Evolutionary conservation across 257 asterid genomes (phyloP).

Genomic region (Forsythia viridissima): DNA sequence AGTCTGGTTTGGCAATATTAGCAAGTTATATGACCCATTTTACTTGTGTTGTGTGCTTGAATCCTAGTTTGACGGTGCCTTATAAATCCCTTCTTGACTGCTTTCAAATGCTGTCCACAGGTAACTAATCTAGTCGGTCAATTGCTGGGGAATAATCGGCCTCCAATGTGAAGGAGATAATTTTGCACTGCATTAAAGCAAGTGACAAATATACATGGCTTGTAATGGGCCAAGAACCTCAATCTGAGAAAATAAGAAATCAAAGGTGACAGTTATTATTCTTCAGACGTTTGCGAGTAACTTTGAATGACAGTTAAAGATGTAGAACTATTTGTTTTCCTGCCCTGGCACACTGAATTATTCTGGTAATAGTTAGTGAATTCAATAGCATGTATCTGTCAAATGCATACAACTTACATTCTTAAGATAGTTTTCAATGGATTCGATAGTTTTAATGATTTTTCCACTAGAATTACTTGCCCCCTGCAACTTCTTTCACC

Average conservation of each 20-base stretch:
- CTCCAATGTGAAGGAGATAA: slow-evolving; percentile 55
- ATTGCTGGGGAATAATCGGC: slow-evolving; percentile 71
- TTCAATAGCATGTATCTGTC: background rate
- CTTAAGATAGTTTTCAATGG: no score
- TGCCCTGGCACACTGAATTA: background rate
- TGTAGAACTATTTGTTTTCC: slow-evolving; percentile 24
- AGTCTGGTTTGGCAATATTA: no score
- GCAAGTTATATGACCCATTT: background rate
- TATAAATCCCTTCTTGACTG: slow-evolving; percentile 15
- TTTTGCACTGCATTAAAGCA: slow-evolving; percentile 17
- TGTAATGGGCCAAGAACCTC: slow-evolving; percentile 23
- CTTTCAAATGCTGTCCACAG: slow-evolving; percentile 45
- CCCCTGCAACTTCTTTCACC: no score
- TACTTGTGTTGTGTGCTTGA: background rate
- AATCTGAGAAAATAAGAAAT: slow-evolving; percentile 26
- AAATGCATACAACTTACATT: no score
- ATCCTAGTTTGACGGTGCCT: background rate
- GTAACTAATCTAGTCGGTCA: slow-evolving; percentile 91
- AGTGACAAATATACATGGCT: slow-evolving; percentile 22
- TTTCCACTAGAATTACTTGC: no score
- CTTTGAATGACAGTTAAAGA: slow-evolving; percentile 16
- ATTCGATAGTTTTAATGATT: no score
- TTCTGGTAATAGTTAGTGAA: background rate
- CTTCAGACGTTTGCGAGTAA: slow-evolving; percentile 12
- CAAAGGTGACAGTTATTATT: slow-evolving; percentile 22